A percentile compares a stretch with the other conserved stretches of the same genome.
Evolutionary conservation across 2,329 filamentous ascomycete species (phyloP).

Genomic region (Colletotrichum simmondsii): DNA sequence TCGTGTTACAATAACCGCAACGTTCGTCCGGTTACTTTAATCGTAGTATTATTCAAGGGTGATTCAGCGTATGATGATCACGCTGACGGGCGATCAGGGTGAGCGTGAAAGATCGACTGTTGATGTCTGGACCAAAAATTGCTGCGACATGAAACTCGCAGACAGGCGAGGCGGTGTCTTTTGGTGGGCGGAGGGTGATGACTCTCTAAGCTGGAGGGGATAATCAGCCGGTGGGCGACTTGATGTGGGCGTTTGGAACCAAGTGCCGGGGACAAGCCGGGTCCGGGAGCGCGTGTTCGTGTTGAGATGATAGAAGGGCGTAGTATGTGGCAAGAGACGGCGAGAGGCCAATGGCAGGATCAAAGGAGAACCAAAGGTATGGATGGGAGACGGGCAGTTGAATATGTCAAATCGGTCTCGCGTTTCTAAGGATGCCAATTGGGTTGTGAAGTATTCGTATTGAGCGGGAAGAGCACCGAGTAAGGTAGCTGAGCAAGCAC

Average conservation of each 20-base stretch:
- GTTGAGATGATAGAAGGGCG: constrained; percentile 19
- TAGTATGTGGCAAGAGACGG: neutral
- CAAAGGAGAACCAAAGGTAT: neutral
- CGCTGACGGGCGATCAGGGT: constrained; percentile 9
- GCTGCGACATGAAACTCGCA: constrained; percentile 13
- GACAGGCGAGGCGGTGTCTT: neutral
- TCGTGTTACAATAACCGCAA: neutral
- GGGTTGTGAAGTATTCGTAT: neutral
- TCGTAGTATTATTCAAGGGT: neutral
- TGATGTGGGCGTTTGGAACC: constrained; percentile 5
- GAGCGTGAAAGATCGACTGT: constrained; percentile 5
- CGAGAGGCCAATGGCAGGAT: neutral
- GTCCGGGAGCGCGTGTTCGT: constrained; percentile 28
- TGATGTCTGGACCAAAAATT: neutral
- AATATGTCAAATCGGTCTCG: neutral
- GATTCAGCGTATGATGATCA: constrained; percentile 6
- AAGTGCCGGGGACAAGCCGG: constrained; percentile 6
- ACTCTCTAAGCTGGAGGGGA: neutral
- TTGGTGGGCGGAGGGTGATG: neutral
- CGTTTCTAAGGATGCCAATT: neutral
- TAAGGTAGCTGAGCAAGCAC: neutral
- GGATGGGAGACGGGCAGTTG: neutral
- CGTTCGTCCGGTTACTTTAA: neutral
- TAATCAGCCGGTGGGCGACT: neutral
- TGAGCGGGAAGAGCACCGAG: neutral